Evolutionary conservation across 208 protist species (phyloP).

Genomic region (Wallacemonas rigidus): DNA sequence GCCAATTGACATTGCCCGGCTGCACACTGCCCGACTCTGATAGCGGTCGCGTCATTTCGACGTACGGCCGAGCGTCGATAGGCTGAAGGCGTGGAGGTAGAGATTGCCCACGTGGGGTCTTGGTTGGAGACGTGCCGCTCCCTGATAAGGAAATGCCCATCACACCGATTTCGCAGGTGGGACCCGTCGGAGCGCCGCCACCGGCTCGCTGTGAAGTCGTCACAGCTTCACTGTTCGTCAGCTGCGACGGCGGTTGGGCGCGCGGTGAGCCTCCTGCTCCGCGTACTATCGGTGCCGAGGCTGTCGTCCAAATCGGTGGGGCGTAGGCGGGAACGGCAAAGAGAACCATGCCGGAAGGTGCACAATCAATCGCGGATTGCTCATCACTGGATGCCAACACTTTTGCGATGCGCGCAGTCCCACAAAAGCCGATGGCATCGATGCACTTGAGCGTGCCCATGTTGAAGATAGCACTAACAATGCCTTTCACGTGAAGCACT

Average conservation of each 20-base stretch:
- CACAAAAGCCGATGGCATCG: constrained; percentile 60
- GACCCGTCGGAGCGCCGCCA: background rate
- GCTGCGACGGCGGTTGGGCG: constrained; percentile 1
- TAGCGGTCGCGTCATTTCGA: background rate
- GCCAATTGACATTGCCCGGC: constrained; percentile 1
- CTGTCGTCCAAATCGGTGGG: constrained; percentile 75
- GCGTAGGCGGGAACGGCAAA: constrained; percentile 85
- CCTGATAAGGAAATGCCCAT: constrained; percentile 10
- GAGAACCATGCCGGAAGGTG: constrained; percentile 63
- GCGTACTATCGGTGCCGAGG: constrained; percentile 1
- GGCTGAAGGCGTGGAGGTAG: constrained; percentile 8
- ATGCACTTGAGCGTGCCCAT: constrained; percentile 63
- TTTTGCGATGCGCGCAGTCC: constrained; percentile 44
- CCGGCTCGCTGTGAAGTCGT: too few species aligned
- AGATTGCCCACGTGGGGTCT: constrained; percentile 3
- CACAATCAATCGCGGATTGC: constrained; percentile 65
- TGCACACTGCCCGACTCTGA: background rate
- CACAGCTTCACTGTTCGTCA: too few species aligned
- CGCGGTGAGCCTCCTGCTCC: background rate
- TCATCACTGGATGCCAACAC: constrained; percentile 68
- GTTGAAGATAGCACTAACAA: constrained; percentile 59
- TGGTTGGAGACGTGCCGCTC: background rate
- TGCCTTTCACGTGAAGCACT: constrained; percentile 78
- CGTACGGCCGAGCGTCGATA: background rate
- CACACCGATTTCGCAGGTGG: background rate